These are phyloP conservation scores for Paraphoma chrysanthemicola DNA, from an alignment of 2,329 filamentous ascomycete species.

Conservation along the genomic window DNA sequence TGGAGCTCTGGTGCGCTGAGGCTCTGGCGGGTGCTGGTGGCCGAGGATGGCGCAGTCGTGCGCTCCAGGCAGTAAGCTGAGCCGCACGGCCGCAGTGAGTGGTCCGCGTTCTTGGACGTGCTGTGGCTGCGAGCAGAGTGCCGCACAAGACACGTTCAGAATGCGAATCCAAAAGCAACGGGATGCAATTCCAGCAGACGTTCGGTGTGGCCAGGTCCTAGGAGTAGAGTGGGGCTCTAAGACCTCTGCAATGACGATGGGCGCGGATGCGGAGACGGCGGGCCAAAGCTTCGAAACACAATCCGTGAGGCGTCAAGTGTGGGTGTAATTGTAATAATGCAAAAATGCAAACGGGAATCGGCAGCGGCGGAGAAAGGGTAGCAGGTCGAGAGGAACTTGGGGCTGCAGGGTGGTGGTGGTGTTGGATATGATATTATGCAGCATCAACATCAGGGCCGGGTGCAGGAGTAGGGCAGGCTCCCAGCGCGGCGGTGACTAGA, in stretches of 20 bases:
- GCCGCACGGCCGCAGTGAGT: slow-evolving; percentile 32
- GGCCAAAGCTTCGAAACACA: slow-evolving; percentile 48
- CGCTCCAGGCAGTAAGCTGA: slow-evolving; percentile 38
- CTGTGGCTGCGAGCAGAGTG: slow-evolving; percentile 25
- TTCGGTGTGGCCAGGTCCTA: slow-evolving; percentile 31
- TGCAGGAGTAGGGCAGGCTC: slow-evolving; percentile 14
- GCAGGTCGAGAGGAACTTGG: slow-evolving; percentile 8
- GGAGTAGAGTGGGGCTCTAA: slow-evolving; percentile 33
- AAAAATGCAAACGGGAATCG: slow-evolving; percentile 32
- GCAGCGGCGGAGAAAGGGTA: slow-evolving; percentile 14
- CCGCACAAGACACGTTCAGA: slow-evolving; percentile 30
- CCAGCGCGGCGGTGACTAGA: slow-evolving; percentile 31
- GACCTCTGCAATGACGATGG: slow-evolving; percentile 38
- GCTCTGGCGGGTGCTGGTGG: slow-evolving; percentile 36
- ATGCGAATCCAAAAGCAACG: slow-evolving; percentile 28
- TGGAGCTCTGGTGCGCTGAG: slow-evolving; percentile 32
- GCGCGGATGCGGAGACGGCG: slow-evolving; percentile 39
- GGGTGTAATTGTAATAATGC: slow-evolving; percentile 14
- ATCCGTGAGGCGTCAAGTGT: slow-evolving; percentile 35
- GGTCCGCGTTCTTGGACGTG: slow-evolving; percentile 18
- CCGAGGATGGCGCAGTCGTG: slow-evolving; percentile 38
- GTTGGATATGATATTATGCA: slow-evolving; percentile 8
- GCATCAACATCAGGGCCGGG: slow-evolving; percentile 10
- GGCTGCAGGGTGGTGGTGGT: slow-evolving; percentile 13
- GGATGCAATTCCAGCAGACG: slow-evolving; percentile 24